Evolutionary conservation across 2,329 filamentous ascomycete genomes (phyloP).

Genomic region (Trichoderma polysporum): DNA sequence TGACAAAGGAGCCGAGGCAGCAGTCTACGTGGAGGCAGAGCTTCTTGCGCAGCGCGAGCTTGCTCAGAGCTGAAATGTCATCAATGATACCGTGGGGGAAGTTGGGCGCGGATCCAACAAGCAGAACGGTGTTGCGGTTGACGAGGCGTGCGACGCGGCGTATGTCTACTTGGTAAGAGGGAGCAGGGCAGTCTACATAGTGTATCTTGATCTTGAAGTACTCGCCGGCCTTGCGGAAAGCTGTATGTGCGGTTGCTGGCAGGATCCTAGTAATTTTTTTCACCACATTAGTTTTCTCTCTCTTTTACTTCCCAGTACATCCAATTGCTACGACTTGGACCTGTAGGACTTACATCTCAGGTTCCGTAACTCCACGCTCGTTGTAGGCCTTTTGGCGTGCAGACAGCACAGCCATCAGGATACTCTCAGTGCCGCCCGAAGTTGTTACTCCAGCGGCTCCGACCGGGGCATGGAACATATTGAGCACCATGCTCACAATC

Average conservation of each 20-base stretch:
- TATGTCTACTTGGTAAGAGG: conserved; percentile 80
- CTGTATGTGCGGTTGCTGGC: conserved; percentile 90
- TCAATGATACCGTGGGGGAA: conserved; percentile 98
- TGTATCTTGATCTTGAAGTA: conserved; percentile 98
- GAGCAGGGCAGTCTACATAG: conserved; percentile 81
- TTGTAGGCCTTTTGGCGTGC: conserved; percentile 84
- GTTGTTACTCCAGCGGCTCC: conserved; percentile 86
- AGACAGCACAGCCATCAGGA: conserved; percentile 89
- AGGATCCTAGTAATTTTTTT: conserved; percentile 68
- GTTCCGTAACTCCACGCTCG: conserved; percentile 85
- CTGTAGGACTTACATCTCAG: conserved; percentile 72
- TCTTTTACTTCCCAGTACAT: too few relatives aligned
- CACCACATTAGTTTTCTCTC: neutral
- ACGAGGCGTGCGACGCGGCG: conserved; percentile 77
- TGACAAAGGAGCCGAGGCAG: conserved; percentile 92
- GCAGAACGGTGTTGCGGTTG: conserved; percentile 89
- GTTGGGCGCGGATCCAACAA: conserved; percentile 94
- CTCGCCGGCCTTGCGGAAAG: conserved; percentile 89
- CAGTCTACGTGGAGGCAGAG: conserved; percentile 95
- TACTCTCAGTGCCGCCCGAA: conserved; percentile 91
- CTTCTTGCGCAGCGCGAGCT: conserved; percentile 74
- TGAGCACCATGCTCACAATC: conserved; percentile 90
- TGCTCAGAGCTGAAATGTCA: conserved; percentile 82
- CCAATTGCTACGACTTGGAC: neutral
- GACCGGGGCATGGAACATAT: conserved; percentile 85